A percentile compares a stretch with the other conserved stretches of the same genome.
Evolutionary conservation across 805 yeast species (phyloP).

Genomic region (Kodamaea fukazawae): DNA sequence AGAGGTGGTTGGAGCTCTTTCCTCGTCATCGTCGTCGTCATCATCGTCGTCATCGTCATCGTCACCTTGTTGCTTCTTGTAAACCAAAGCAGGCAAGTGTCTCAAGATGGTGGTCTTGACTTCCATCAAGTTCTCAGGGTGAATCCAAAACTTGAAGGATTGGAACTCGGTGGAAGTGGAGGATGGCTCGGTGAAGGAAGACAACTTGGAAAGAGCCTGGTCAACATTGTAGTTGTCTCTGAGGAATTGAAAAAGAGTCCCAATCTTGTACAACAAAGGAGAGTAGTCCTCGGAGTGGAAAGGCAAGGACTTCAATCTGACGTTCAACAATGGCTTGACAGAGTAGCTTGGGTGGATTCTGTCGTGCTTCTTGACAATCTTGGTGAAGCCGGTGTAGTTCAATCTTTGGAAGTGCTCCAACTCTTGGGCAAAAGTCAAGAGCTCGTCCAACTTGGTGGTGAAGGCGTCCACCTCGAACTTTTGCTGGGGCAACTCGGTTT

Average conservation of each 20-base stretch:
- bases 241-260: slow-evolving; percentile 75
- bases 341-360: slow-evolving; percentile 82
- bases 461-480: slow-evolving; percentile 58
- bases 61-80: slow-evolving; percentile 46
- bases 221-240: slow-evolving; percentile 65
- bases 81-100: slow-evolving; percentile 88
- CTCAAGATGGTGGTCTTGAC: slow-evolving; percentile 93
- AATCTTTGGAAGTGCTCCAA: slow-evolving; percentile 86
- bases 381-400: slow-evolving; percentile 91
- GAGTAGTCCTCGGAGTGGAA: slow-evolving; percentile 94
- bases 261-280: slow-evolving; percentile 80
- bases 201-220: slow-evolving; percentile 46
- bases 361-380: slow-evolving; percentile 95
- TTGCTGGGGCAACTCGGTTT: slow-evolving; percentile 39
- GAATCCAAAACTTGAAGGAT: slow-evolving; percentile 91
- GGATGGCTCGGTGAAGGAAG: slow-evolving; percentile 44
- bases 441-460: slow-evolving; percentile 68
- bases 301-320: slow-evolving; percentile 82
- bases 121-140: slow-evolving; percentile 96
- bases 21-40: slow-evolving; percentile 52
- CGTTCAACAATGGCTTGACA: slow-evolving; percentile 87
- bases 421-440: slow-evolving; percentile 73
- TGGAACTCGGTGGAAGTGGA: slow-evolving; percentile 43
- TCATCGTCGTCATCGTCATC: slow-evolving; percentile 50
- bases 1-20: slow-evolving; percentile 24